These are phyloP conservation scores for Monosporascus cannonballus DNA, from an alignment of 2,329 filamentous ascomycete genomes.

Conservation along the genomic window DNA sequence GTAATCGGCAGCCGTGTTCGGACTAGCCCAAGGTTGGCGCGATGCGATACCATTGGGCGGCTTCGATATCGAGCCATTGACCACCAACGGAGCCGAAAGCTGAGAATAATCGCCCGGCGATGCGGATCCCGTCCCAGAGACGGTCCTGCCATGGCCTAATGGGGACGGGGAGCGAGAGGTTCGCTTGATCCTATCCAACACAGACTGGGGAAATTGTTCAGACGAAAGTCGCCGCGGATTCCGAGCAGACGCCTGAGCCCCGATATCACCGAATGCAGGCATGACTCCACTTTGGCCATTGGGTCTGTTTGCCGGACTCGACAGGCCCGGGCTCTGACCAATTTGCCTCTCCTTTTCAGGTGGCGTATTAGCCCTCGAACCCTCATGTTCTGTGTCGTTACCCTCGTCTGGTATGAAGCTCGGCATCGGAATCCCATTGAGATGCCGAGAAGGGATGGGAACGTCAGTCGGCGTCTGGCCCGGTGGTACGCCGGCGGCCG, in stretches of 20 bases:
- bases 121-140: conserved; percentile 35
- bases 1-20: conserved; percentile 23
- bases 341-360: conserved; percentile 41
- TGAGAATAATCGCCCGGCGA: conserved; percentile 22
- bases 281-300: conserved; percentile 32
- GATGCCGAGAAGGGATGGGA: conserved; percentile 31
- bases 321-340: conserved; percentile 31
- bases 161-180: conserved; percentile 53
- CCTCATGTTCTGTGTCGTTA: conserved; percentile 38
- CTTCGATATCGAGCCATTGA: conserved; percentile 34
- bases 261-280: conserved; percentile 42
- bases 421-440: conserved; percentile 46
- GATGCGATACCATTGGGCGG: conserved; percentile 18
- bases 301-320: conserved; percentile 17
- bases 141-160: conserved; percentile 41
- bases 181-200: conserved; percentile 48
- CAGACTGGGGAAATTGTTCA: conserved; percentile 47
- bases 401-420: conserved; percentile 51
- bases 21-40: conserved; percentile 21
- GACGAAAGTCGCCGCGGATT: conserved; percentile 43
- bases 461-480: conserved; percentile 30
- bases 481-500: conserved; percentile 27
- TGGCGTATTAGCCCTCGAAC: conserved; percentile 37
- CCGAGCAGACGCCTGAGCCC: conserved; percentile 28
- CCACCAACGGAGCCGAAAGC: conserved; percentile 28